Base-by-base conservation (phyloP, 139 green algal genomes). In the Yamagishiella unicocca region DNA sequence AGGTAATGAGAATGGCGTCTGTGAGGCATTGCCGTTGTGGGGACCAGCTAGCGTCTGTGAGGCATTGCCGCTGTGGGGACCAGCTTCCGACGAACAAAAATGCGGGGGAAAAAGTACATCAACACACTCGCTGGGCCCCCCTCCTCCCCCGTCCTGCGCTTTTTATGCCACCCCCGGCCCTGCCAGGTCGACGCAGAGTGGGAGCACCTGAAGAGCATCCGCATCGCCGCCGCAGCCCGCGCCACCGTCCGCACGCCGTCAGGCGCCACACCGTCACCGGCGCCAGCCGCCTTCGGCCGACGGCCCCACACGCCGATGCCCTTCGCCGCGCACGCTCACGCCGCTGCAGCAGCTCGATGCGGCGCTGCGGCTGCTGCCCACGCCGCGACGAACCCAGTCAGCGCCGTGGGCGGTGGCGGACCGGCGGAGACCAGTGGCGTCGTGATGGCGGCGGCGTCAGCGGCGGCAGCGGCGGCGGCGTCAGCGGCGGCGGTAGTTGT, bases 151-250 rank as follows among this genome's bases (percentile, higher is more conserved):
- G n/a, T n/a, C n/a, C n/a, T n/a, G n/a, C n/a, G n/a, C n/a, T n/a
- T n/a, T n/a, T n/a, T n/a, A n/a, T n/a, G n/a, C n/a, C n/a, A n/a
- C n/a, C n/a, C n/a, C n/a, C n/a, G n/a, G 50, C 50, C 6, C 64
- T 5, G 5, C n/a, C 64, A 86, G 64, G 64, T 86, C 25, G 66
- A 86, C 4, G 80, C 66, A n/a, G 80, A 86, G 61, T 86, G 80
- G 80, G 62, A 67, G 80, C 64, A 86, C 80, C 80, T 86, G n/a
- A 77, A 53, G 62, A 25, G 80, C 31, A 86, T 86, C 80, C 80
- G 80, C 19, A 67, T 53, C 3, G 61, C 80, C 3, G 80, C 80
- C 8, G 62, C 80, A 7, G 33, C 80, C n/a, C 40, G 80, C 21
- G 10, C 80, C 80, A 40, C 43, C 9, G n/a, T 25, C 7, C 80